phyloP scores from a whole-genome alignment of 2,329 filamentous ascomycete species.

The Camptophora hylomeconis region DNA sequence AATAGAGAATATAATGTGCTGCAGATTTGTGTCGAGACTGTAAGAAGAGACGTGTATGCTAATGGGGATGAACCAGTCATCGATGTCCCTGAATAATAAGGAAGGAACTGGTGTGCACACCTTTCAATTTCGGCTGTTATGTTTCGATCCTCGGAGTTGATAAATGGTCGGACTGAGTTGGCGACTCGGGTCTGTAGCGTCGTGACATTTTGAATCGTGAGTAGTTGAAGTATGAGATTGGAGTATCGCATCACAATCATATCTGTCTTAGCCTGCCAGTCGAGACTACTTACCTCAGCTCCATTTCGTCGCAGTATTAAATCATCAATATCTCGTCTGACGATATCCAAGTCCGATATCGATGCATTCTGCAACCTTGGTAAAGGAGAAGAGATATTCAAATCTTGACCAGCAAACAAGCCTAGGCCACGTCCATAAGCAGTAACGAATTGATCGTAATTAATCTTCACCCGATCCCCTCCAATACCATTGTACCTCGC shows the following conservation, averaged over 20 bases:
- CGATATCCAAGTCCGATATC: constrained; percentile 22
- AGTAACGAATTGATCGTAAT: constrained; percentile 38
- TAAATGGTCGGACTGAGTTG: constrained; percentile 22
- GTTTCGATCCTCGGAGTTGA: constrained; percentile 23
- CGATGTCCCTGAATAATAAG: constrained; percentile 8
- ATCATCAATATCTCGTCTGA: constrained; percentile 32
- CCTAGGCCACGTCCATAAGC: constrained; percentile 32
- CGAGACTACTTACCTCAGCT: constrained; percentile 19
- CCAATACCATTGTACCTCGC: constrained; percentile 17
- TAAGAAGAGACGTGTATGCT: constrained; percentile 23
- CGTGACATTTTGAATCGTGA: constrained; percentile 10
- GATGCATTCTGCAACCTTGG: constrained; percentile 27
- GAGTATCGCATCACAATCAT: constrained; percentile 52
- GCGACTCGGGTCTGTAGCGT: constrained; percentile 21
- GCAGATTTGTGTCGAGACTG: constrained; percentile 18
- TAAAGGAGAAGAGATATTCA: constrained; percentile 22
- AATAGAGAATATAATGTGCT: constrained; percentile 8
- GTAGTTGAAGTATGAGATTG: constrained; percentile 34
- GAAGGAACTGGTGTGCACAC: constrained; percentile 25
- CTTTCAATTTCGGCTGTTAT: constrained; percentile 18
- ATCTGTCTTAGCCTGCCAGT: constrained; percentile 59
- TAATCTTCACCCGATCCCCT: constrained; percentile 28
- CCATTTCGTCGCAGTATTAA: constrained; percentile 23
- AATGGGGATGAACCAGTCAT: constrained; percentile 20
- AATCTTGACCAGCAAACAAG: constrained; percentile 27